These are phyloP conservation scores for Suillus plorans DNA, from an alignment of 768 basidiomycete species.

Conservation along the genomic window DNA sequence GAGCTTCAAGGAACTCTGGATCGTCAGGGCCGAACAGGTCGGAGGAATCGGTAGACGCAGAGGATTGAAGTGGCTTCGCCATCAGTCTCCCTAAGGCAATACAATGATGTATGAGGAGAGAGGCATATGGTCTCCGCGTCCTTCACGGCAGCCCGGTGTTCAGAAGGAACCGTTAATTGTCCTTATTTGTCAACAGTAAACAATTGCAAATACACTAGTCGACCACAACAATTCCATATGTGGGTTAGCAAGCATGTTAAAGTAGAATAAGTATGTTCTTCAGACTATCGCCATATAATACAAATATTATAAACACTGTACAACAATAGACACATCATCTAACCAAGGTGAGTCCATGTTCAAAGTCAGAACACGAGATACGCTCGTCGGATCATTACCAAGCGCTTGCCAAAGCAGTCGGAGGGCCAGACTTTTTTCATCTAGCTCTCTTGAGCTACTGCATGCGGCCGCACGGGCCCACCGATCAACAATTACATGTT, in stretches of 20 bases:
- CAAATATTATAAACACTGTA: constrained; percentile 47
- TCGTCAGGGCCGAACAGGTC: constrained; percentile 60
- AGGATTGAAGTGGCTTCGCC: constrained; percentile 4
- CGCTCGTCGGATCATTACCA: constrained; percentile 52
- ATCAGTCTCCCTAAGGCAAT: background rate
- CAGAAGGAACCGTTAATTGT: constrained; percentile 8
- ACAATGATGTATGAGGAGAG: background rate
- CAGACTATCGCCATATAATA: background rate
- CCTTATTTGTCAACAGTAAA: constrained; percentile 13
- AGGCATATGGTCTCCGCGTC: background rate
- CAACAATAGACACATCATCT: constrained; percentile 67
- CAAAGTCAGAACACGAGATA: constrained; percentile 60
- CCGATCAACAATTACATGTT: constrained; percentile 44
- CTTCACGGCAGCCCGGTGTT: background rate
- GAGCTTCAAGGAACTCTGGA: constrained; percentile 49
- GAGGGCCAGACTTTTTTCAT: constrained; percentile 44
- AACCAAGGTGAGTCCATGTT: constrained; percentile 68
- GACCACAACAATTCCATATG: constrained; percentile 4
- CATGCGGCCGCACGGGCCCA: constrained; percentile 37
- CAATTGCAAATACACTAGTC: constrained; percentile 9
- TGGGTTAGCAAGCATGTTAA: constrained; percentile 7
- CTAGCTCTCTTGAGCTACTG: constrained; percentile 6
- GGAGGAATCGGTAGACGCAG: constrained; percentile 37
- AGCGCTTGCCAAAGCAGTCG: constrained; percentile 55
- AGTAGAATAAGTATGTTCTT: background rate